These are phyloP conservation scores for Rubia peregrina DNA, from an alignment of 305 asterid genomes.

Conservation along the genomic window DNA sequence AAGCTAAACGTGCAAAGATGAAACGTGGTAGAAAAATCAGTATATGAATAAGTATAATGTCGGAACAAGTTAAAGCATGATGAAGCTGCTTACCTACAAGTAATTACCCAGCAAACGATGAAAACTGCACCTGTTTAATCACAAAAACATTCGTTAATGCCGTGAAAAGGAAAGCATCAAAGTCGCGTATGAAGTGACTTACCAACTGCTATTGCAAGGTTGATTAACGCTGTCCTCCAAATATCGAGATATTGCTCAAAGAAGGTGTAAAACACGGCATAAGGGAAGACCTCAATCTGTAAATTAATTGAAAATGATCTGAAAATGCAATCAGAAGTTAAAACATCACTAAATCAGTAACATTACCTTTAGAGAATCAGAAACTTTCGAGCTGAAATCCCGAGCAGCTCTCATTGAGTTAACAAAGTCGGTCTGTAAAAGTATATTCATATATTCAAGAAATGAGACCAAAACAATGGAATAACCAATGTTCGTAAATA, in stretches of 20 bases:
- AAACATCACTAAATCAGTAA: not conserved
- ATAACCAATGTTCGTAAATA: not conserved
- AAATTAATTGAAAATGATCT: not conserved
- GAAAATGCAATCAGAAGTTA: not conserved
- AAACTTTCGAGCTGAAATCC: slow-evolving; percentile 73
- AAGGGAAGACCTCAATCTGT: slow-evolving; percentile 92
- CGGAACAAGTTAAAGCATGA: not conserved
- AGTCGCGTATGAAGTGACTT: slow-evolving; percentile 22
- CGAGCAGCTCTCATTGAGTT: slow-evolving; percentile 97
- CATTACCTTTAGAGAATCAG: slow-evolving; percentile 70
- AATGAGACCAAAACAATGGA: slow-evolving; percentile 3
- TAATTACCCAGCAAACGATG: slow-evolving; percentile 78
- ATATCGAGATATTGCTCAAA: slow-evolving; percentile 91
- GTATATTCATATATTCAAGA: slow-evolving; percentile 5
- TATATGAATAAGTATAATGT: not conserved
- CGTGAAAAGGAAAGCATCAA: not conserved
- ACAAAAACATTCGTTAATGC: slow-evolving; percentile 9
- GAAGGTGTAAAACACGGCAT: slow-evolving; percentile 84
- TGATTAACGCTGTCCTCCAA: slow-evolving; percentile 88
- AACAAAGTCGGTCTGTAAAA: slow-evolving; percentile 66
- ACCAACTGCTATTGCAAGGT: slow-evolving; percentile 91
- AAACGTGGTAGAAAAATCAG: slow-evolving; percentile 7
- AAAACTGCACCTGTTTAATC: slow-evolving; percentile 76
- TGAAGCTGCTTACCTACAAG: slow-evolving; percentile 61
- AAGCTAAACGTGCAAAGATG: slow-evolving; percentile 39